Conservation (phyloP, 352 stramenopile genomes). For the Phytophthora meadii region DNA sequence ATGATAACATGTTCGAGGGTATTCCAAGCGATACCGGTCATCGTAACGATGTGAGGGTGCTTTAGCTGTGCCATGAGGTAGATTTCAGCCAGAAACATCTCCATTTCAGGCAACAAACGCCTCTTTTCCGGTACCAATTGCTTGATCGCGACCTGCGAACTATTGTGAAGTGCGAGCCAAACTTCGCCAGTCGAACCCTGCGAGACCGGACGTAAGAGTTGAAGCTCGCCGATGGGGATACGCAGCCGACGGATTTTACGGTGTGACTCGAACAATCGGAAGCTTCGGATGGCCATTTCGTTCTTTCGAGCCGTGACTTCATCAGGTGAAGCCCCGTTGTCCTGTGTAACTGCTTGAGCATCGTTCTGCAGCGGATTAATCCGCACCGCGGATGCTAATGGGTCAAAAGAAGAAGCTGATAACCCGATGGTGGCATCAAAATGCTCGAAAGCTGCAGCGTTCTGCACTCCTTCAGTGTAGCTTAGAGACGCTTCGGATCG, state of each 20-base stretch:
- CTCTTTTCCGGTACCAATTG: constrained; percentile 65
- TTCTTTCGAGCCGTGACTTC: constrained; percentile 45
- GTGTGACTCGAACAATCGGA: constrained; percentile 73
- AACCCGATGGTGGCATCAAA: constrained; percentile 68
- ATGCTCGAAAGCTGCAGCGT: constrained; percentile 58
- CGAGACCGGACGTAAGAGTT: constrained; percentile 59
- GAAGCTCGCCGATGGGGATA: constrained; percentile 58
- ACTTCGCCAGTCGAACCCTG: constrained; percentile 69
- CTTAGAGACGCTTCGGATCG: constrained; percentile 20
- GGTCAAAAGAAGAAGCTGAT: constrained; percentile 62
- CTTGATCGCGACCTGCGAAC: constrained; percentile 67
- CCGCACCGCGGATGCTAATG: constrained; percentile 36
- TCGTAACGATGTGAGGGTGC: constrained; percentile 68
- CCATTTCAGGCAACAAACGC: constrained; percentile 62
- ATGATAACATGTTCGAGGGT: constrained; percentile 77
- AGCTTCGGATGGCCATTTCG: constrained; percentile 63
- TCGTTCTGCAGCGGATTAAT: constrained; percentile 38
- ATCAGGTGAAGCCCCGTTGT: constrained; percentile 4
- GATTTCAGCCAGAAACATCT: constrained; percentile 79
- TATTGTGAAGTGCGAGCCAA: constrained; percentile 68
- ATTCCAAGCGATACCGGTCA: constrained; percentile 74
- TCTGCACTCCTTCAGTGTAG: constrained; percentile 46
- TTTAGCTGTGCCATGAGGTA: constrained; percentile 78
- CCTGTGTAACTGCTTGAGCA: constrained; percentile 5
- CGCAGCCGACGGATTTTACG: constrained; percentile 61